Base-by-base conservation (phyloP, 2,329 filamentous ascomycete species). In the Calonectria honghensis region DNA sequence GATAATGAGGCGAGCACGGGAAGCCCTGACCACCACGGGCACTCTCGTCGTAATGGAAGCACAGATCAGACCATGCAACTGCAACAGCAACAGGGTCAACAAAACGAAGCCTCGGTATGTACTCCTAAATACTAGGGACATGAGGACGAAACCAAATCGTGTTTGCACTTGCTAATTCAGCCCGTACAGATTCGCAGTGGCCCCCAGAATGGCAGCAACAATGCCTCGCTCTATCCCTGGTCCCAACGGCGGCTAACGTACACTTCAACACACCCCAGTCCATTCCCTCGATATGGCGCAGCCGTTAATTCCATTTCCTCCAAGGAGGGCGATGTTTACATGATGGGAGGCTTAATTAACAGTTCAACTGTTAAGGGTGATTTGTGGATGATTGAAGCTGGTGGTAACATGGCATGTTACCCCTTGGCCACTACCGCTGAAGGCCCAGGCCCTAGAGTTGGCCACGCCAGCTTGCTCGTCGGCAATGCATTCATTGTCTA, bases 401-500 rank as follows among this genome's bases (percentile, higher is more conserved):
- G 94, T 68, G 94, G 93, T 11, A 96, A 92, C 83, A 92, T 98
- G 89, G 92, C 95, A 29, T 98, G 97, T 85, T 98, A 97, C 83
- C 96, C 96, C 31, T 92, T 99, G 71, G 92, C 94, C 14, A 98
- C 97, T 0, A 97, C 96, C 0, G 94, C 96, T 27, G 97, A 99
- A 85, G 97, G 97, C 0, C 97, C 97, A 1, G 96, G 97, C 5
- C 97, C 97, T 1, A 92, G 97, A 87, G 97, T 99, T 68, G 97
- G 97, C 4, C 97, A 99, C 86, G 91, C 96, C 27, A 97, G 96
- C 88, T 88, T 99, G 81, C 90, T 99, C 20, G 97, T 99, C 69
- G 97, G 97, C 73, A 99, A 99, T 85, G 97, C 97, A 0, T 99
- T 98, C 84, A 99, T 99, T 79, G 97, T 99, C 16, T 99, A 98